These are phyloP conservation scores for Eucalyptus polybractea DNA, from an alignment of 345 rosid genomes.

Conservation along the genomic window DNA sequence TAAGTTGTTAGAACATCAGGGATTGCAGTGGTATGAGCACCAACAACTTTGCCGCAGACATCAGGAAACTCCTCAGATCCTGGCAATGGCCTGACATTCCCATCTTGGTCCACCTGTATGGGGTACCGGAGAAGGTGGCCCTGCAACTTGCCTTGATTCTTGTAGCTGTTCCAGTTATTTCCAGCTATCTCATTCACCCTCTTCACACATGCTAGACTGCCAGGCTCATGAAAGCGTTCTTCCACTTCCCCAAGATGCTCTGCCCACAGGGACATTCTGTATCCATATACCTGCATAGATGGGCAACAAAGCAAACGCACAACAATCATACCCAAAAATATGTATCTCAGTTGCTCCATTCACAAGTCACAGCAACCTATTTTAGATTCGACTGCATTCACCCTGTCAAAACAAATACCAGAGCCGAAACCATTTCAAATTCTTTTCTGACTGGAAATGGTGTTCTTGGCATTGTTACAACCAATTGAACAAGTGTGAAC, in stretches of 20 bases:
- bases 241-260: conserved; percentile 64
- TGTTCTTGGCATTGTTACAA: too few species aligned
- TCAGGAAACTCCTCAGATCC: conserved; percentile 74
- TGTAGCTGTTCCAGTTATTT: conserved; percentile 59
- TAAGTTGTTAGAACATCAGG: conserved; percentile 76
- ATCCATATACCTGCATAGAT: conserved; percentile 58
- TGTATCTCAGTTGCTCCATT: neutral
- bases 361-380: neutral
- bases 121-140: conserved; percentile 95
- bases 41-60: conserved; percentile 74
- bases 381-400: neutral
- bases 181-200: conserved; percentile 43
- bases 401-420: neutral
- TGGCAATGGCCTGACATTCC: conserved; percentile 44
- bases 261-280: conserved; percentile 88
- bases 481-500: neutral
- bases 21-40: conserved; percentile 36
- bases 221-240: conserved; percentile 27
- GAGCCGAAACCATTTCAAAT: neutral
- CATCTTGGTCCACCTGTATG: conserved; percentile 40
- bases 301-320: neutral
- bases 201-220: conserved; percentile 46
- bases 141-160: conserved; percentile 15
- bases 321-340: neutral
- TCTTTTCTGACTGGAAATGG: neutral